Evolutionary conservation across 2,329 filamentous ascomycete species (phyloP), one percentile per base, ranked within the genome.

Genomic region (Penicillium sp.): DNA sequence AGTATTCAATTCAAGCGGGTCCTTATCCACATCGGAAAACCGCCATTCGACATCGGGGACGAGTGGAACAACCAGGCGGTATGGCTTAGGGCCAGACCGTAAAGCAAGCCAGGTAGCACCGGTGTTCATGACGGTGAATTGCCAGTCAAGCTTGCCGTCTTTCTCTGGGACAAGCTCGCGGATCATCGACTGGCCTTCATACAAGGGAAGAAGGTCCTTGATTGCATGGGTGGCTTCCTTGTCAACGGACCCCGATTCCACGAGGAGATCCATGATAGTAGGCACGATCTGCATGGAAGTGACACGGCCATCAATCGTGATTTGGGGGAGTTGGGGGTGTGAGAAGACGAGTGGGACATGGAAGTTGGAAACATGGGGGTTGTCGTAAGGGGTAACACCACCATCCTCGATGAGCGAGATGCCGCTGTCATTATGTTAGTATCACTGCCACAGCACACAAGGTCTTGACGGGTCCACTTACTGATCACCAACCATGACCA

Each of bases 31-130:
- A 42, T 78, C 65, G 1, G 75, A 73, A 63, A 79, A 79, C 41
- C 65, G 55, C 61, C 69, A 76, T 14, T 69, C 65, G 15, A 81
- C 89, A 53, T 91, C 90, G 73, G 96, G 91, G 69, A 90, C 85
- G 68, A 94, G 87, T 5, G 90, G 87, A 56, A 97, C 87, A n/a
- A 69, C 64, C 89, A 93, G 60, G 84, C 82, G 60, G 95, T 84
- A 74, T 55, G 76, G 80, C 93, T 92, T 70, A 88, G 87, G 91
- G 88, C 97, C 64, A 79, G 83, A n/a, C 87, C 88, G 75, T 90
- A 88, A 62, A 82, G 81, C 62, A 83, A 83, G 75, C 89, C 88
- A 69, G 7, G 72, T 69, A n/a, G 70, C 72, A 12, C 73, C 73
- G 1, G 73, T 68, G 55, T 75, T 76, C 59, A 76, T 74, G 35